Percentiles rank a stretch among this genome's conserved stretches.
Evolutionary conservation across 305 asterid genomes (phyloP).

Genomic region (Fraxinus nigra): DNA sequence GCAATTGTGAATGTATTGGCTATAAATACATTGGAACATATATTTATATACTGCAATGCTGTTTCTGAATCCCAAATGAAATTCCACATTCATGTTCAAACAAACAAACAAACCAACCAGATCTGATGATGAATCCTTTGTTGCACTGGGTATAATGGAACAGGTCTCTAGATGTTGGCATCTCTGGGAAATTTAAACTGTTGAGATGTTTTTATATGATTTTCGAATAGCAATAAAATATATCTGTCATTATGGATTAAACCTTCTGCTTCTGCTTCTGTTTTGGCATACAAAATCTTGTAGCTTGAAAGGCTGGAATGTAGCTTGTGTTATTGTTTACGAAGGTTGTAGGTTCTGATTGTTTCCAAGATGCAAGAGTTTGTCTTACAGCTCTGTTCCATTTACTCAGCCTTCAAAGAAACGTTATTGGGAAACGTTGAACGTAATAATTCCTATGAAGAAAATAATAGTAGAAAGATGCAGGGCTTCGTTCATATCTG

Average conservation of each 20-base stretch:
- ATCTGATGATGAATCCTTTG: neutral
- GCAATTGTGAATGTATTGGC: neutral
- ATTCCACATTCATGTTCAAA: neutral
- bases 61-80: neutral
- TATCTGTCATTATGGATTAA: neutral
- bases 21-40: neutral
- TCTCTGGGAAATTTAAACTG: neutral
- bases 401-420: neutral
- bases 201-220: neutral
- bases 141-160: neutral
- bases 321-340: neutral
- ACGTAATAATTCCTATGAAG: neutral
- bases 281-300: neutral
- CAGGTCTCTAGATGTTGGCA: neutral
- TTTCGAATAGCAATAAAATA: neutral
- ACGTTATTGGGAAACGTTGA: neutral
- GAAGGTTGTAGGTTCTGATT: neutral
- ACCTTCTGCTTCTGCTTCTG: neutral
- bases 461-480: neutral
- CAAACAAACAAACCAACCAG: neutral
- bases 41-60: neutral
- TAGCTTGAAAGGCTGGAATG: neutral
- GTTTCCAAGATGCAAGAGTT: neutral
- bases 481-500: neutral
- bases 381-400: neutral